Base-by-base conservation (phyloP, 768 basidiomycete genomes). In the Pisolithus microcarpus region DNA sequence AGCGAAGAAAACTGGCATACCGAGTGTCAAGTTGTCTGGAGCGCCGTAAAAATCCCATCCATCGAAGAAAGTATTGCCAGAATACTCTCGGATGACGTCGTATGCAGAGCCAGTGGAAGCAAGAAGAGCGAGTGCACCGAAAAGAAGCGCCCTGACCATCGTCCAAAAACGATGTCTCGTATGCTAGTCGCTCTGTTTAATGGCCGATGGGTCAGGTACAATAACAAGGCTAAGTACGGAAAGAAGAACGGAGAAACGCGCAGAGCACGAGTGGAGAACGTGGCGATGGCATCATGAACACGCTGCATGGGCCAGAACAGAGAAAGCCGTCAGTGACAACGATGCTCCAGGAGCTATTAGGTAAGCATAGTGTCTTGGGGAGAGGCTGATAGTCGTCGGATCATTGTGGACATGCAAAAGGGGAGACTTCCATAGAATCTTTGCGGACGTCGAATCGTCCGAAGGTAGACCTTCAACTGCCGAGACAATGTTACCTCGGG, bases 41-140 rank as follows among this genome's bases (percentile, higher is more conserved):
- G 56, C 65, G 11, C 75, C 75, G 57, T 77, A 80, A 61, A 77
- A 82, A 49, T 72, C 63, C 79, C 80, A 84, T 3, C 68, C 61
- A 50, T 79, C 65, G 54, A 82, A 84, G 62, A 84, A 84, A 0
- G 65, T 69, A 1, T 52, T 37, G 0, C 81, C 81, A 13, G 72
- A 60, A 58, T 80, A 75, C 36, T 74, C 72, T 9, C 63, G 72
- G 7, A 75, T 42, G 9, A 78, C 62, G 30, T 63, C 55, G 58
- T 75, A 77, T 30, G 60, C 57, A 4, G 39, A 31, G 16, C 42
- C 54, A 21, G 26, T 30, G 18, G 43, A 57, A 8, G 53, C 45
- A 8, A 31, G 42, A 26, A 56, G 26, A 37, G 38, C 10, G 10
- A 58, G 50, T 5, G 40, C 9, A 5, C 48, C 39, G 3, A 48